Conservation (phyloP, 768 basidiomycete genomes). For the Russula ochroleuca region DNA sequence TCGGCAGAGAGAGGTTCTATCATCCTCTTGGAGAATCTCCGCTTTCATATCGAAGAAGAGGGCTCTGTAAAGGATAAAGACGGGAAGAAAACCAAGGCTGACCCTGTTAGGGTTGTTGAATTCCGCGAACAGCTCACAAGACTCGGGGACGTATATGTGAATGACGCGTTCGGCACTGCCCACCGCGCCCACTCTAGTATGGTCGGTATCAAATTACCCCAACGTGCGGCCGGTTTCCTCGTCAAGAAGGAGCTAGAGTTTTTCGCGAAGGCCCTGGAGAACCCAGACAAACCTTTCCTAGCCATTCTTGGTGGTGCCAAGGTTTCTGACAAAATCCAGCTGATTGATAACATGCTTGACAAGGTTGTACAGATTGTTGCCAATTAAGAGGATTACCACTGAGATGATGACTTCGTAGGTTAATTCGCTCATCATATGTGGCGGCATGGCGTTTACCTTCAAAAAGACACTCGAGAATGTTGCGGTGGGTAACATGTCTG, state of each 20-base stretch:
- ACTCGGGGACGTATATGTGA: constrained; percentile 95
- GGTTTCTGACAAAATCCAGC: constrained; percentile 97
- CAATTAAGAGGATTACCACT: constrained; percentile 8
- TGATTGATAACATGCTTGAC: constrained; percentile 99
- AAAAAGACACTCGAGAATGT: constrained; percentile 87
- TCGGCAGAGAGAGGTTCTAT: constrained; percentile 61
- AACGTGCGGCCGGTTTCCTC: constrained; percentile 92
- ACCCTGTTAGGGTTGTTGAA: constrained; percentile 67
- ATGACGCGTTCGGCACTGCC: constrained; percentile 98
- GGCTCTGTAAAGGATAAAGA: constrained; percentile 91
- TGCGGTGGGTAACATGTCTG: constrained; percentile 43
- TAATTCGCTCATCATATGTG: constrained; percentile 91
- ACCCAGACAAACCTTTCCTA: constrained; percentile 91
- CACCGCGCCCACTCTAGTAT: constrained; percentile 98
- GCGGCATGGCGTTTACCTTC: constrained; percentile 99
- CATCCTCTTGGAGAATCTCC: constrained; percentile 93
- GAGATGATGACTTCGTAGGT: constrained; percentile 48
- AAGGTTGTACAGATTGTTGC: constrained; percentile 50
- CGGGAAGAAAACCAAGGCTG: constrained; percentile 92
- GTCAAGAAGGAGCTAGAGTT: constrained; percentile 99
- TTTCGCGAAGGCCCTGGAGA: constrained; percentile 96
- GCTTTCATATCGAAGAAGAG: constrained; percentile 98
- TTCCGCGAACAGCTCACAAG: constrained; percentile 87
- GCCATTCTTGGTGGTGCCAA: constrained; percentile 98
- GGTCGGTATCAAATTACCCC: constrained; percentile 91